phyloP scores from a whole-genome alignment of 2,329 filamentous ascomycete genomes.

The Sarocladium brachiariae region DNA sequence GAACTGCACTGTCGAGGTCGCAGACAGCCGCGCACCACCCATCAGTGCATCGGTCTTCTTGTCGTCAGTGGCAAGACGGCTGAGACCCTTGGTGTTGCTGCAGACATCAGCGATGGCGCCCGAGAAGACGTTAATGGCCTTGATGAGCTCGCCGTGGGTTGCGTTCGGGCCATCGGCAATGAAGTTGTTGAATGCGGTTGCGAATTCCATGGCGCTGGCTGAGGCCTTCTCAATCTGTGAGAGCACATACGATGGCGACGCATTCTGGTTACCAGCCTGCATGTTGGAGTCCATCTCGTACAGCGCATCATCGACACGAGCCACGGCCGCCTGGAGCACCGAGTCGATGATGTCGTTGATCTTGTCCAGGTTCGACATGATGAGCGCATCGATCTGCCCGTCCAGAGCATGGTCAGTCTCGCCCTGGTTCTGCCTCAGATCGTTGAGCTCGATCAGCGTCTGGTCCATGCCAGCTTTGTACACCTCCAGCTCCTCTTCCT shows the following conservation, averaged over 20 bases:
- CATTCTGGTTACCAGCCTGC: slow-evolving; percentile 98
- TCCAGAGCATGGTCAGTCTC: slow-evolving; percentile 77
- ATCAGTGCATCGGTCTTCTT: slow-evolving; percentile 86
- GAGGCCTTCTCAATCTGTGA: slow-evolving; percentile 97
- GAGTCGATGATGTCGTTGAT: slow-evolving; percentile 98
- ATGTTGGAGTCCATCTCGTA: slow-evolving; percentile 97
- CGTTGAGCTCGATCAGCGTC: slow-evolving; percentile 85
- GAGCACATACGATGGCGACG: slow-evolving; percentile 86
- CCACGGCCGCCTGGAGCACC: slow-evolving; percentile 85
- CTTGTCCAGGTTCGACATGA: slow-evolving; percentile 80
- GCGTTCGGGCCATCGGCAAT: slow-evolving; percentile 94
- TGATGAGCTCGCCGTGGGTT: slow-evolving; percentile 84
- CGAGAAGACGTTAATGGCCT: slow-evolving; percentile 82
- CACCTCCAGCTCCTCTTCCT: slow-evolving; percentile 95
- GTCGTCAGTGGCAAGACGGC: slow-evolving; percentile 86
- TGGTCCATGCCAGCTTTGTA: slow-evolving; percentile 98
- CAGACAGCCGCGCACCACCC: slow-evolving; percentile 75
- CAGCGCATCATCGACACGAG: slow-evolving; percentile 89
- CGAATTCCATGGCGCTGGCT: slow-evolving; percentile 91
- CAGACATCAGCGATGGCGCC: slow-evolving; percentile 89
- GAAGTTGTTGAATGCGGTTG: slow-evolving; percentile 96
- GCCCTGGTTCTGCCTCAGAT: slow-evolving; percentile 69
- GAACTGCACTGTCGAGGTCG: slow-evolving; percentile 83
- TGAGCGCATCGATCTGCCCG: slow-evolving; percentile 82
- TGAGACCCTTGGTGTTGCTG: slow-evolving; percentile 93